Base-by-base conservation (phyloP, 179 eudicot genomes). In the Pouteria campechiana region DNA sequence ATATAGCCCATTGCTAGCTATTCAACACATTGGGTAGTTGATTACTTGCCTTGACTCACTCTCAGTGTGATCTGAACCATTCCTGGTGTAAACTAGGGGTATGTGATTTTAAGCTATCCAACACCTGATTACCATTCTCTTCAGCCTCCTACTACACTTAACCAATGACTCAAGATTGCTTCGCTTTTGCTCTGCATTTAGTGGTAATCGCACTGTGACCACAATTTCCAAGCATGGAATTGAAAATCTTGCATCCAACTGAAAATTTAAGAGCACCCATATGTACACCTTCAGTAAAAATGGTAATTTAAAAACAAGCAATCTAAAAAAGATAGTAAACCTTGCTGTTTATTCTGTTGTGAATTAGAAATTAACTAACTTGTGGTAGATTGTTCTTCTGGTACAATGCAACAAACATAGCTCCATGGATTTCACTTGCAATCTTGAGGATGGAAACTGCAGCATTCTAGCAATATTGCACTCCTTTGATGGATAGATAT, bases 321-420 rank as follows among this genome's bases (percentile, higher is more conserved):
- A 6, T 37, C 12, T n/a, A 10, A 10, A 13, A 2, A 25, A 3
- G 12, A 25, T 5, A 21, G 34, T n/a, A 29, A 16, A 21, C 16
- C 17, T 29, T 13, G 1, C 18, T 11, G 24, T 7, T 5, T 11
- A 43, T 1, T 17, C 7, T 42, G n/a, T 2, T 21, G 3, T 13
- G 14, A 5, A 22, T 18, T 37, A 2, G 45, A 11, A 19, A 53
- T n/a, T n/a, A n/a, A n/a, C 84, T 57, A 40, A 85, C 95, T 70
- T 86, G 72, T 76, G 58, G 76, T 41, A 90, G 68, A 68, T 93
- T 86, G 70, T 81, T 74, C 65, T 68, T 81, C 50, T 81, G 95
- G 69, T 93, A 86, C 24, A 90, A 77, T 43, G 98, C 98, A 54
- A 93, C 98, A 68, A 90, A 86, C 95, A 90, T 86, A 44, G 98